phyloP scores from a whole-genome alignment of 768 basidiomycete species.

The Rhodotorula sphaerocarpa region DNA sequence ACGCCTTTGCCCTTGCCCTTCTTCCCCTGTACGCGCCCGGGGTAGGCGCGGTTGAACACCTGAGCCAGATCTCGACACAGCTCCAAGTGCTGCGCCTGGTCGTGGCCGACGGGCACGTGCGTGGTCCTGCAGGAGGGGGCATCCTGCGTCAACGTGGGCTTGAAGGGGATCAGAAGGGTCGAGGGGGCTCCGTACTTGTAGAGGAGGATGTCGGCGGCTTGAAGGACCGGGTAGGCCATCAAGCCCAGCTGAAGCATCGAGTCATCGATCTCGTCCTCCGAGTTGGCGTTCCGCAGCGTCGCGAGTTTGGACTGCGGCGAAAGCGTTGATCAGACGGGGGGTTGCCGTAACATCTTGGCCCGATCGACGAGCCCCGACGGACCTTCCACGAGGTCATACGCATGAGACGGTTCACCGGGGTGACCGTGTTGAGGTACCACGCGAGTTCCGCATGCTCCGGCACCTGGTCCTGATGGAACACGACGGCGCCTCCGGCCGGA shows the following conservation, averaged over 20 bases:
- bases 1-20: slow-evolving; percentile 46
- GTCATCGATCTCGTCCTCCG: slow-evolving; percentile 71
- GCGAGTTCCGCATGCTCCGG: slow-evolving; percentile 74
- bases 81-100: slow-evolving; percentile 90
- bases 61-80: slow-evolving; percentile 75
- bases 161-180: background rate
- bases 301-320: slow-evolving; percentile 61
- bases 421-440: slow-evolving; percentile 80
- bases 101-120: slow-evolving; percentile 91
- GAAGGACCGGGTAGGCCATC: slow-evolving; percentile 84
- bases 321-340: too few relatives aligned
- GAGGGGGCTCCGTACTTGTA: slow-evolving; percentile 58
- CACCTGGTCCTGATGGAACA: slow-evolving; percentile 88
- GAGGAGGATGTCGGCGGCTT: slow-evolving; percentile 81
- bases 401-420: slow-evolving; percentile 69
- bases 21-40: slow-evolving; percentile 17
- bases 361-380: background rate
- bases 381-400: slow-evolving; percentile 99
- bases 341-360: background rate
- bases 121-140: slow-evolving; percentile 55
- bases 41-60: slow-evolving; percentile 65
- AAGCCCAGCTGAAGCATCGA: slow-evolving; percentile 72
- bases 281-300: slow-evolving; percentile 61
- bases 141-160: background rate
- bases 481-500: slow-evolving; percentile 50